Base-by-base conservation (phyloP, 441 rosid genomes). In the Populus trichocarpa region DNA sequence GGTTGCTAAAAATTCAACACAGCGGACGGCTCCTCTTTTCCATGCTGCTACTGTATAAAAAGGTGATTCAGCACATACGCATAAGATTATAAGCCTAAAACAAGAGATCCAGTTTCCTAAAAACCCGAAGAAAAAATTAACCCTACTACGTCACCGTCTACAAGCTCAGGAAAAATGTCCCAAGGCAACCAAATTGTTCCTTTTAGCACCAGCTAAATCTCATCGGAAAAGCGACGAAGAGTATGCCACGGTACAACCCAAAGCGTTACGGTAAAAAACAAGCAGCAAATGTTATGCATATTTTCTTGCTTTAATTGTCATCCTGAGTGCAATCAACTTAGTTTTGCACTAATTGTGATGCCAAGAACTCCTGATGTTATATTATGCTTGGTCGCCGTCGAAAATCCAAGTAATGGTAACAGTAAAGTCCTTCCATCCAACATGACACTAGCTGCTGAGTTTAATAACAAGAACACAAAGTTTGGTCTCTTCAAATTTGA, bases 401-500 rank as follows among this genome's bases (percentile, higher is more conserved):
- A 74, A 35, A 78, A 73, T 32, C 87, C 87, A 28, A 32, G 22
- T 0, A 67, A 81, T 25, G 74, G 76, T 5, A 85, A 80, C 22
- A 66, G 78, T 6, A 11, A 85, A 0, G 22, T 13, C 6, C 81
- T 85, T 12, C 82, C 76, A 53, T 84, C 88, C 69, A 88, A 85
- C 75, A 79, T 77, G 46, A 88, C 89, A 11, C 73, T 92, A 4
- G 75, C 78, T 8, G 70, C 88, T 0, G 87, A 81, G 57, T 4
- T 92, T 28, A 59, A 76, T 26, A 75, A 91, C 3, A 67, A 88
- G 74, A 94, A 92, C 30, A 2, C 75, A 33, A 94, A 90, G 79
- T 91, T 89, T 67, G 95, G 93, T 1, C 78, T 23, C 30, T 92
- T 90, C 80, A 75, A 83, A 30, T 88, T 81, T 32, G 85, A 38